A percentile compares a stretch with the other conserved stretches of the same genome.
Conservation (phyloP, 2,329 filamentous ascomycete species). For the Paraphaeosphaeria sporulosa region DNA sequence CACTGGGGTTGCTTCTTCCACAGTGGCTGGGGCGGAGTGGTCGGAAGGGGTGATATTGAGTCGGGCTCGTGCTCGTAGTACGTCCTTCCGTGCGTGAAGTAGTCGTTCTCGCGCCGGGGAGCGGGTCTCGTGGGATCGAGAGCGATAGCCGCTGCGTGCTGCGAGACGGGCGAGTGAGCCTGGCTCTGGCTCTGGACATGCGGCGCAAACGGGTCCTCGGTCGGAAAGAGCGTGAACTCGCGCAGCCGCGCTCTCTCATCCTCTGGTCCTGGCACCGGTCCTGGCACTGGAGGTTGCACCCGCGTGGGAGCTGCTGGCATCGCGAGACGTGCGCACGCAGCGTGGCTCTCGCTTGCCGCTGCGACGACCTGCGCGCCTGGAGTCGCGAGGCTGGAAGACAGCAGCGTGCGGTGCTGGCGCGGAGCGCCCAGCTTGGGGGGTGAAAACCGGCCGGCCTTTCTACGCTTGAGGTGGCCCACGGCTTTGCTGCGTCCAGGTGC, state of each 20-base stretch:
- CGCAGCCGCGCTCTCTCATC: not conserved
- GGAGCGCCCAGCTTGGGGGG: constrained; percentile 7
- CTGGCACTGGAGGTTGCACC: not conserved
- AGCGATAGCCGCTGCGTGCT: not conserved
- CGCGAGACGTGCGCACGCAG: not conserved
- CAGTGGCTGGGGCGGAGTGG: not conserved
- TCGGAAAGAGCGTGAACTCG: constrained; percentile 9
- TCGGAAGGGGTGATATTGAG: not conserved
- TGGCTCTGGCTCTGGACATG: not conserved
- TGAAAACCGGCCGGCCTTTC: constrained; percentile 7
- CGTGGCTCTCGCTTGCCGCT: not conserved
- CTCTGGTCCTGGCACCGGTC: not conserved
- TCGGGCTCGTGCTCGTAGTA: not conserved
- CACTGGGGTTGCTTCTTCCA: not conserved
- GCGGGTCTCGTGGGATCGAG: not conserved
- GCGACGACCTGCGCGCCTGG: not conserved
- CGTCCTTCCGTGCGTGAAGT: not conserved
- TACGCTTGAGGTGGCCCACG: constrained; percentile 1
- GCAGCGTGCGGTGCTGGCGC: not conserved
- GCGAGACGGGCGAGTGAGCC: too few relatives aligned
- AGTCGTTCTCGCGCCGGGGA: not conserved
- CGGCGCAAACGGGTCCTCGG: constrained; percentile 3
- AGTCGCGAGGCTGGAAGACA: not conserved
- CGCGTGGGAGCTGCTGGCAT: not conserved
- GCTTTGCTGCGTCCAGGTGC: not conserved